phyloP scores from a whole-genome alignment of 345 rosid genomes.

The Arabidopsis arenosa region DNA sequence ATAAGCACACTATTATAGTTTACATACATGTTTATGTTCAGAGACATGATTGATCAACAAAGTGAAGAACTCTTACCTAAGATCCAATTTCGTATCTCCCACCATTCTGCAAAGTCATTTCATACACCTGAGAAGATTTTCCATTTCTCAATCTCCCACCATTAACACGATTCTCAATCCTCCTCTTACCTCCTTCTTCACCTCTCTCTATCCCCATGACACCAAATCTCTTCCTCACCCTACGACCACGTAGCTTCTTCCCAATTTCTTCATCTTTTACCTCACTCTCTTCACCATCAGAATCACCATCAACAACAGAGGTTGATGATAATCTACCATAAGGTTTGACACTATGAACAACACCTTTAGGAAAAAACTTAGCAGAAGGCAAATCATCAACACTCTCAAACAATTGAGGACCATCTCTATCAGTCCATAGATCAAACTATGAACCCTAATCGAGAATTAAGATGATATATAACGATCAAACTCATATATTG shows the following conservation, averaged over 20 bases:
- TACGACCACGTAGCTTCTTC: conserved; percentile 31
- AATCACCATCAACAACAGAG: conserved; percentile 30
- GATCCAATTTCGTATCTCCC: conserved; percentile 47
- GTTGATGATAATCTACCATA: conserved; percentile 39
- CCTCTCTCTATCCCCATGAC: conserved; percentile 2
- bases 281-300: conserved; percentile 17
- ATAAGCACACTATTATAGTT: conserved; percentile 6
- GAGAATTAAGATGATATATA: too few species aligned
- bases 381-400: conserved; percentile 77
- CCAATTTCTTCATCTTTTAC: not conserved
- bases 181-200: conserved; percentile 39
- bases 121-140: conserved; percentile 28
- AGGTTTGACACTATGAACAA: conserved; percentile 77
- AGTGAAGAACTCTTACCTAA: conserved; percentile 12
- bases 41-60: conserved; percentile 20
- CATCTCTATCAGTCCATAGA: conserved; percentile 75
- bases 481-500: too few species aligned
- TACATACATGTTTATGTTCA: conserved; percentile 39
- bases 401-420: conserved; percentile 66
- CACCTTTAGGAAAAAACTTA: conserved; percentile 85
- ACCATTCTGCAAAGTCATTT: conserved; percentile 44
- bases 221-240: conserved; percentile 34
- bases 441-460: conserved; percentile 46
- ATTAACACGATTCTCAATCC: conserved; percentile 35
- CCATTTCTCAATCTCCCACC: conserved; percentile 41